phyloP scores from a whole-genome alignment of 1,284 basidiomycete genomes.

The Leccinum pachyderme region DNA sequence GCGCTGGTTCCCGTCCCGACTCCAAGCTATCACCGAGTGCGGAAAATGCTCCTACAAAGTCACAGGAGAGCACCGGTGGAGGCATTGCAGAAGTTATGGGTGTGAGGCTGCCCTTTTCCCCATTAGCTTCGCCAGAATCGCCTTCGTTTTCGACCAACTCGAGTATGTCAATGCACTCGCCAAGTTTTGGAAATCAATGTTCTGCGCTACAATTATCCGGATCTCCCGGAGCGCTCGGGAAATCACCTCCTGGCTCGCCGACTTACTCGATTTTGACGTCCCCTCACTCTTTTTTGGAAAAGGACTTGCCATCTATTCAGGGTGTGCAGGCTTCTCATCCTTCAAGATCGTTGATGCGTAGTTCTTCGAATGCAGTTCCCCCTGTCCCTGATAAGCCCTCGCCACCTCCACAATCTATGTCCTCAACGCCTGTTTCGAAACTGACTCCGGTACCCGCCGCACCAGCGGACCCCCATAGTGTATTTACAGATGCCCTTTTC shows the following conservation, averaged over 20 bases:
- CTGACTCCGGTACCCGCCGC: conserved; percentile 9
- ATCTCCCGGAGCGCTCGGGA: conserved; percentile 16
- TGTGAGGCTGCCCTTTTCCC: conserved; percentile 33
- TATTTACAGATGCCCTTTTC: conserved; percentile 62
- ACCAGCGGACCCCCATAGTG: conserved; percentile 33
- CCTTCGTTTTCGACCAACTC: conserved; percentile 35
- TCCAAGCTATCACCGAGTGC: conserved; percentile 35
- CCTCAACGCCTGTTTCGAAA: conserved; percentile 16
- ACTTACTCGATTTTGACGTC: conserved; percentile 43
- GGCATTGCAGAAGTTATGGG: conserved; percentile 29
- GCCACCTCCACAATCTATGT: conserved; percentile 4
- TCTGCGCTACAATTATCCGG: conserved; percentile 14
- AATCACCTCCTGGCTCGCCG: conserved; percentile 31
- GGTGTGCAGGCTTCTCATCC: conserved; percentile 22
- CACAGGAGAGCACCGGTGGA: conserved; percentile 22
- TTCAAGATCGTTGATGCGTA: conserved; percentile 17
- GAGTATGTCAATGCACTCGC: conserved; percentile 25
- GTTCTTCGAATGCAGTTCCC: conserved; percentile 16
- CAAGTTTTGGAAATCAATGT: conserved; percentile 17
- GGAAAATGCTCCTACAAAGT: conserved; percentile 25
- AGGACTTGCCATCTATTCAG: conserved; percentile 34
- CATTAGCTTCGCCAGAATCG: conserved; percentile 29
- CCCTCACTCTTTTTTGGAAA: conserved; percentile 41
- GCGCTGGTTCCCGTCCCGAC: conserved; percentile 34
- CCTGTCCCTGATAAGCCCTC: conserved; percentile 30